These are phyloP conservation scores for Bromus sterilis DNA, from an alignment of 176 grass and related monocot genomes.

Conservation along the genomic window DNA sequence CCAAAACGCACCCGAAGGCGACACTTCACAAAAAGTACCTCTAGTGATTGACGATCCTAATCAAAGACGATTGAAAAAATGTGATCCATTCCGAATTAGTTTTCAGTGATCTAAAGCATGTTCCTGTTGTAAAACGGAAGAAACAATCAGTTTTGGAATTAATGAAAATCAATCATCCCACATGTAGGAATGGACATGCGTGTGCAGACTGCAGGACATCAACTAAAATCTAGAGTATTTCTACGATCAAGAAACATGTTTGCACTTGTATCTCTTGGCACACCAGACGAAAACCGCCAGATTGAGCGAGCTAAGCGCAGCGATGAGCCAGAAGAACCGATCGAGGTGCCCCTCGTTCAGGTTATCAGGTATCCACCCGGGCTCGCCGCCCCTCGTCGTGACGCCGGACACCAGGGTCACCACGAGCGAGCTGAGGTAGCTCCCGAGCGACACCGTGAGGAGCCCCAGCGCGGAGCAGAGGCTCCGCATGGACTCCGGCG, in stretches of 20 bases:
- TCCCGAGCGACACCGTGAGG: conserved; percentile 35
- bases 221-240: background rate
- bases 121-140: too few relatives aligned
- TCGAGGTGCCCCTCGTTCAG: conserved; percentile 49
- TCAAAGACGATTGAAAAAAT: too few relatives aligned
- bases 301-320: conserved; percentile 31
- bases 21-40: too few relatives aligned
- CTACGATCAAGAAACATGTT: background rate
- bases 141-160: too few relatives aligned
- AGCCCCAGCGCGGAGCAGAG: conserved; percentile 33
- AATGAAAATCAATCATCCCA: too few relatives aligned
- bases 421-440: conserved; percentile 51
- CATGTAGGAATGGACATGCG: too few relatives aligned
- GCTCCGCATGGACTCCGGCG: conserved; percentile 51
- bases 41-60: too few relatives aligned
- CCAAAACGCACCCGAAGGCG: too few relatives aligned
- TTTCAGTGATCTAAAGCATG: too few relatives aligned
- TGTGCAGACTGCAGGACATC: too few relatives aligned
- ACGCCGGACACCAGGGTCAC: conserved; percentile 26
- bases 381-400: conserved; percentile 21
- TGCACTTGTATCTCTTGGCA: conserved; percentile 32
- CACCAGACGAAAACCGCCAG: conserved; percentile 32
- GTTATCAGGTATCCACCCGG: conserved; percentile 53
- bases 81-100: too few relatives aligned
- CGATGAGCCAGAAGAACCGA: conserved; percentile 48